A percentile compares a stretch with the other conserved stretches of the same genome.
These are phyloP conservation scores for Lactarius pseudohatsudake DNA, from an alignment of 768 basidiomycete genomes.

Conservation along the genomic window DNA sequence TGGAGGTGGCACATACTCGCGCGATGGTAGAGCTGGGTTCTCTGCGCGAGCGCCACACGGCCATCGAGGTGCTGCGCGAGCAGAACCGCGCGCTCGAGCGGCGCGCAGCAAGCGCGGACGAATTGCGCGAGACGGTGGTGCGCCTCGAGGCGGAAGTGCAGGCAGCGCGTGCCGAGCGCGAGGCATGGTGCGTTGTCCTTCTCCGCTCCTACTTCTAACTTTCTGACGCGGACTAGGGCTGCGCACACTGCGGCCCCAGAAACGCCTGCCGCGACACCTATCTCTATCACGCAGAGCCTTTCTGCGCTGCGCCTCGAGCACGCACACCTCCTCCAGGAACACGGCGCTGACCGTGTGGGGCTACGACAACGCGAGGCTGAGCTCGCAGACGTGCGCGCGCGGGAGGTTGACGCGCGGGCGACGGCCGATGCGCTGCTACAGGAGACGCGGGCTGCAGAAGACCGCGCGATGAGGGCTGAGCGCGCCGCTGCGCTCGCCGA, in stretches of 20 bases:
- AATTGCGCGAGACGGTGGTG: conserved; percentile 54
- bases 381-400: conserved; percentile 33
- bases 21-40: conserved; percentile 52
- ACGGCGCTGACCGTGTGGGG: conserved; percentile 55
- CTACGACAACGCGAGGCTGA: conserved; percentile 56
- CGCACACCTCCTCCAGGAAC: conserved; percentile 64
- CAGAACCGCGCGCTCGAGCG: conserved; percentile 66
- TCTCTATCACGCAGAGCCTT: conserved; percentile 58
- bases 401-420: conserved; percentile 37
- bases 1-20: conserved; percentile 60
- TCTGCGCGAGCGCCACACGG: conserved; percentile 56
- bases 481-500: conserved; percentile 47
- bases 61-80: conserved; percentile 69
- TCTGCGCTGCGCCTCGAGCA: conserved; percentile 61
- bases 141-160: conserved; percentile 65
- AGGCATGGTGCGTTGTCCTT: conserved; percentile 49
- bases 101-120: conserved; percentile 51
- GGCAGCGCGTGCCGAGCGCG: conserved; percentile 54
- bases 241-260: conserved; percentile 39
- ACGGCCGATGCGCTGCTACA: conserved; percentile 38
- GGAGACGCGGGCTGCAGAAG: conserved; percentile 43
- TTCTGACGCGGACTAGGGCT: conserved; percentile 34
- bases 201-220: neutral
- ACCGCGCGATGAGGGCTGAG: conserved; percentile 41
- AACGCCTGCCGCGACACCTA: conserved; percentile 47